phyloP scores from a whole-genome alignment of 148 eudicot species.

The Vaccinium myrtillus region DNA sequence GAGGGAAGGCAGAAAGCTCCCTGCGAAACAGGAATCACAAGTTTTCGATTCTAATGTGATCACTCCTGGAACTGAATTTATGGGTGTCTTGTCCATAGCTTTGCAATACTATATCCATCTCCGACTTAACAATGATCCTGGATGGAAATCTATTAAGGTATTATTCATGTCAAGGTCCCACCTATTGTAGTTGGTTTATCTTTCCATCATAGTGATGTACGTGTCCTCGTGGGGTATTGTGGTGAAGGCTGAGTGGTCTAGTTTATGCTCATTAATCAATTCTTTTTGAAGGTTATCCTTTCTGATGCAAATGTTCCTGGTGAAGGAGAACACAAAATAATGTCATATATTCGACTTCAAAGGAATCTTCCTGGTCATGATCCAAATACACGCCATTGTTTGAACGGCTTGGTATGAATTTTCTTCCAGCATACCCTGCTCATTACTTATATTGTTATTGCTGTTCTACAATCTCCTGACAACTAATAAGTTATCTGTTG shows the following conservation, averaged over 20 bases:
- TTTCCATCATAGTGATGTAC: not conserved
- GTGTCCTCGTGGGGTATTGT: not conserved
- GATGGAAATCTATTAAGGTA: slow-evolving; percentile 97
- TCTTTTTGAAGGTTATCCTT: slow-evolving; percentile 73
- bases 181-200: not conserved
- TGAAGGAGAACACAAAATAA: slow-evolving; percentile 98
- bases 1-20: slow-evolving; percentile 83
- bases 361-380: slow-evolving; percentile 94
- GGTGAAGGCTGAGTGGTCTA: slow-evolving; percentile 8
- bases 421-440: not conserved
- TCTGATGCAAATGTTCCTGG: slow-evolving; percentile 99
- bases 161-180: slow-evolving; percentile 1
- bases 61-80: slow-evolving; percentile 95
- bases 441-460: not conserved
- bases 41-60: slow-evolving; percentile 87
- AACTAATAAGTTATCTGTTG: not conserved
- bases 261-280: slow-evolving; percentile 7
- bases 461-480: not conserved
- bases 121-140: slow-evolving; percentile 88
- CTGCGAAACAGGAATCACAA: slow-evolving; percentile 71
- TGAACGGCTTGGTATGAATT: slow-evolving; percentile 83
- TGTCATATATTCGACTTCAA: slow-evolving; percentile 98
- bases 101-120: slow-evolving; percentile 89
- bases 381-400: slow-evolving; percentile 95
- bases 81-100: slow-evolving; percentile 85